A percentile compares a stretch with the other conserved stretches of the same genome.
Evolutionary conservation across 2,329 filamentous ascomycete species (phyloP).

Genomic region (Sporothrix protearum): DNA sequence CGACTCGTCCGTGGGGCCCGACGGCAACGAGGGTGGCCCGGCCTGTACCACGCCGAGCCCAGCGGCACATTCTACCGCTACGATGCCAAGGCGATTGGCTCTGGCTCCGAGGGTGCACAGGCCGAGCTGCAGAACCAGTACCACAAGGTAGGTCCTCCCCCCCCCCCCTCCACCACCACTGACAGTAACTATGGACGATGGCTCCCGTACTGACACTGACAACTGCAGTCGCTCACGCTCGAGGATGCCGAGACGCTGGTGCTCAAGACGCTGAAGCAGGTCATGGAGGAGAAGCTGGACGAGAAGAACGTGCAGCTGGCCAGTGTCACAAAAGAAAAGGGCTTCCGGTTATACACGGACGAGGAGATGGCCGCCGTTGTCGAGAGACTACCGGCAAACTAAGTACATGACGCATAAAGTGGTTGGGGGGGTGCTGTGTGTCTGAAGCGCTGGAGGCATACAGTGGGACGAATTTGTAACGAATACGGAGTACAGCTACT

Average conservation of each 20-base stretch:
- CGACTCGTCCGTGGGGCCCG: slow-evolving; percentile 47
- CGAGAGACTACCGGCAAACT: slow-evolving; percentile 70
- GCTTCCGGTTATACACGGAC: slow-evolving; percentile 97
- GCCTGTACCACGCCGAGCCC: slow-evolving; percentile 97
- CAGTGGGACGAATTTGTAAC: slow-evolving; percentile 5
- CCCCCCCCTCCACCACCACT: too few species aligned
- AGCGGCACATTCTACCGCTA: slow-evolving; percentile 99
- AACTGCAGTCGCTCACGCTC: slow-evolving; percentile 74
- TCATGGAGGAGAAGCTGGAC: slow-evolving; percentile 99
- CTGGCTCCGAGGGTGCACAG: slow-evolving; percentile 93
- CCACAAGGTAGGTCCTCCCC: slow-evolving; percentile 62
- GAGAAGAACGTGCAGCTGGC: slow-evolving; percentile 98
- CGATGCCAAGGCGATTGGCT: slow-evolving; percentile 97
- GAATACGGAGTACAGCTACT: too few species aligned
- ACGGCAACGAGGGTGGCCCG: slow-evolving; percentile 72
- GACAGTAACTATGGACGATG: too few species aligned
- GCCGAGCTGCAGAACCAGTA: slow-evolving; percentile 98
- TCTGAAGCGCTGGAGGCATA: too few species aligned
- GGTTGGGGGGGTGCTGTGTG: neutral
- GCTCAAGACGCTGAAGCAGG: slow-evolving; percentile 97
- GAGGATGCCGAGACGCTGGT: slow-evolving; percentile 91
- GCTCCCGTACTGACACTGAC: too few species aligned
- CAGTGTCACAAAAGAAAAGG: slow-evolving; percentile 95
- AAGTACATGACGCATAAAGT: slow-evolving; percentile 24
- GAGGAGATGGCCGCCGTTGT: slow-evolving; percentile 96